phyloP scores from a whole-genome alignment of 306 rosid genomes.

The Ormosia semicastrata region DNA sequence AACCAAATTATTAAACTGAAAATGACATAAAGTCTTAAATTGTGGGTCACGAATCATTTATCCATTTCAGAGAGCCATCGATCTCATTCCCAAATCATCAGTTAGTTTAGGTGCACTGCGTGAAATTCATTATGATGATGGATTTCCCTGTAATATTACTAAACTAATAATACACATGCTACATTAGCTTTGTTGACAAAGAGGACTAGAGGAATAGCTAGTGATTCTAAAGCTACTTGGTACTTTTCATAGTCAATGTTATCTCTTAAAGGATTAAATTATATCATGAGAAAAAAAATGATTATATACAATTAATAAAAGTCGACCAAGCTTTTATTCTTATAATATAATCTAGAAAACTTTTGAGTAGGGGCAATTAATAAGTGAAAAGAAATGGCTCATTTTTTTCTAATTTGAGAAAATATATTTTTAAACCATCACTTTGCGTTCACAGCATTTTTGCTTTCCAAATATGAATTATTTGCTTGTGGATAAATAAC shows the following conservation, averaged over 20 bases:
- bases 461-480: neutral
- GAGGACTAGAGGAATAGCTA: slow-evolving; percentile 1
- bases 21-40: slow-evolving; percentile 64
- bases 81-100: slow-evolving; percentile 37
- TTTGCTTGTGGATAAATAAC: neutral
- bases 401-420: neutral
- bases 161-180: slow-evolving; percentile 14
- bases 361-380: slow-evolving; percentile 1
- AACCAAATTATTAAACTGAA: slow-evolving; percentile 35
- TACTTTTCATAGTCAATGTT: slow-evolving; percentile 4
- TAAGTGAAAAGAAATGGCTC: neutral
- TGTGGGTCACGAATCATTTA: slow-evolving; percentile 38
- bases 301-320: neutral
- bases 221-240: neutral
- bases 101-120: slow-evolving; percentile 21
- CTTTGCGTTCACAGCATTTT: neutral
- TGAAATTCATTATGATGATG: slow-evolving; percentile 35
- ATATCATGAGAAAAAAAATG: neutral
- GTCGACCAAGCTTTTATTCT: neutral
- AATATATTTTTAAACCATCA: neutral
- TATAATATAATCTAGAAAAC: neutral
- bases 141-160: slow-evolving; percentile 25
- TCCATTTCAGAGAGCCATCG: slow-evolving; percentile 31
- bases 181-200: slow-evolving; percentile 54
- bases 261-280: neutral